Conservation (phyloP, 2,329 filamentous ascomycete species). For the Metarhizium album region DNA sequence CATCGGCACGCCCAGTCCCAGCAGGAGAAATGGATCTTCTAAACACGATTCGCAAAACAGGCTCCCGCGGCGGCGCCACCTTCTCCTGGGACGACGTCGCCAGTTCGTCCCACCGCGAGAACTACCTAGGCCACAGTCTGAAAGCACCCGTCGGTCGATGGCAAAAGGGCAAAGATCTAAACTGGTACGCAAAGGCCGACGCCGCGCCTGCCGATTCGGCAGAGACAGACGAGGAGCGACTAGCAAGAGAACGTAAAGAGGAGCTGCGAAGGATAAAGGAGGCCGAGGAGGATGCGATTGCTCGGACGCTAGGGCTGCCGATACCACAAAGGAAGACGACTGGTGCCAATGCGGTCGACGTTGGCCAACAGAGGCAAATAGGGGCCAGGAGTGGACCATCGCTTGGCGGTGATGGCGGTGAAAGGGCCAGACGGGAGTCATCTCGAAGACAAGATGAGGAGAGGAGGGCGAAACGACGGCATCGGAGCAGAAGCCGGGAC, state of each 20-base stretch:
- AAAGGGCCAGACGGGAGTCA: conserved; percentile 17
- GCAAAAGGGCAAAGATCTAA: conserved; percentile 64
- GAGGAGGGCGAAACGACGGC: conserved; percentile 20
- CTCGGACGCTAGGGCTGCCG: conserved; percentile 70
- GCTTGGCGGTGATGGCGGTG: conserved; percentile 14
- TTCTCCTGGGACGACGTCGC: conserved; percentile 97
- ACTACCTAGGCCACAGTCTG: conserved; percentile 77
- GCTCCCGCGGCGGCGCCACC: conserved; percentile 86
- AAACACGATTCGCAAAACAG: conserved; percentile 78
- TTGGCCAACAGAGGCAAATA: conserved; percentile 31
- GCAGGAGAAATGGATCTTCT: conserved; percentile 69
- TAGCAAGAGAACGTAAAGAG: conserved; percentile 54
- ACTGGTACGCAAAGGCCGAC: conserved; percentile 53
- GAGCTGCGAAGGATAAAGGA: conserved; percentile 79
- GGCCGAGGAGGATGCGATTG: conserved; percentile 85
- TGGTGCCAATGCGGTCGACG: conserved; percentile 58
- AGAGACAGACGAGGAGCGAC: conserved; percentile 49
- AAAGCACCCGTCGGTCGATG: conserved; percentile 89
- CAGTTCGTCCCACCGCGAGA: conserved; percentile 77
- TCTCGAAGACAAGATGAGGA: conserved; percentile 22
- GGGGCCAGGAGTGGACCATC: conserved; percentile 16
- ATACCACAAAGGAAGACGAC: conserved; percentile 48
- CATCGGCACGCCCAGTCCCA: background rate
- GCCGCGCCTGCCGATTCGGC: conserved; percentile 31
- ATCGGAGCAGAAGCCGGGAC: conserved; percentile 25